Evolutionary conservation across 192 early-diverging fungal genomes (phyloP).

Genomic region (Coemansia sp.): DNA sequence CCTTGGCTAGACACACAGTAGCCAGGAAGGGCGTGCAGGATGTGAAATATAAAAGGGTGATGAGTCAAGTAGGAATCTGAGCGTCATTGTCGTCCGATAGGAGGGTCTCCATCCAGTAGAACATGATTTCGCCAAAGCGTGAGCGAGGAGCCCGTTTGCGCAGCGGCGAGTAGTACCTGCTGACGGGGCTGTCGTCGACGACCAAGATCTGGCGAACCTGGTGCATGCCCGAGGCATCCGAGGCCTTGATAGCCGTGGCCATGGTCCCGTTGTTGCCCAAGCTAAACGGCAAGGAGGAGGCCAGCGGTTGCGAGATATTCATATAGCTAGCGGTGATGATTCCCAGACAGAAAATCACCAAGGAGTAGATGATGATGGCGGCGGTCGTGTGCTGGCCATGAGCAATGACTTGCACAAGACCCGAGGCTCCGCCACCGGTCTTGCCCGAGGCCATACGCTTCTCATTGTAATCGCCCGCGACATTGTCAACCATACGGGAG

Average conservation of each 20-base stretch:
- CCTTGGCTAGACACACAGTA: not conserved
- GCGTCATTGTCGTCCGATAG: slow-evolving; percentile 50
- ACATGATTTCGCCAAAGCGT: slow-evolving; percentile 47
- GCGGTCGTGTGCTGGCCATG: slow-evolving; percentile 46
- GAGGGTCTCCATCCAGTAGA: slow-evolving; percentile 59
- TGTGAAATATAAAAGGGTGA: not conserved
- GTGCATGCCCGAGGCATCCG: slow-evolving; percentile 26
- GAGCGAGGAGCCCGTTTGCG: slow-evolving; percentile 48
- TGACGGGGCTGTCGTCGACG: slow-evolving; percentile 45
- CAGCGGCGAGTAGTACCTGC: slow-evolving; percentile 43
- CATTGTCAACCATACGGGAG: slow-evolving; percentile 48
- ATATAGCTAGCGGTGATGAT: slow-evolving; percentile 53
- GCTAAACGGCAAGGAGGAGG: slow-evolving; percentile 24
- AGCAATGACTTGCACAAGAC: slow-evolving; percentile 27
- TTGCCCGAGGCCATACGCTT: not conserved
- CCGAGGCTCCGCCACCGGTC: not conserved
- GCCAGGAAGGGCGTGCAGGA: not conserved
- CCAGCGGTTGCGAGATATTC: slow-evolving; percentile 39
- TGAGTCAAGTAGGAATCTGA: slow-evolving; percentile 44
- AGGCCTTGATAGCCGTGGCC: slow-evolving; percentile 10
- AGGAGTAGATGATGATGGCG: slow-evolving; percentile 46
- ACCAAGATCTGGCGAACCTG: slow-evolving; percentile 51
- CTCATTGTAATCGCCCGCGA: slow-evolving; percentile 34
- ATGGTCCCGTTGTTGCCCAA: slow-evolving; percentile 30
- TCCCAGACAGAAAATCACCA: slow-evolving; percentile 52